Evolutionary conservation across 441 rosid genomes (phyloP).

Genomic region (Corymbia citriodora): DNA sequence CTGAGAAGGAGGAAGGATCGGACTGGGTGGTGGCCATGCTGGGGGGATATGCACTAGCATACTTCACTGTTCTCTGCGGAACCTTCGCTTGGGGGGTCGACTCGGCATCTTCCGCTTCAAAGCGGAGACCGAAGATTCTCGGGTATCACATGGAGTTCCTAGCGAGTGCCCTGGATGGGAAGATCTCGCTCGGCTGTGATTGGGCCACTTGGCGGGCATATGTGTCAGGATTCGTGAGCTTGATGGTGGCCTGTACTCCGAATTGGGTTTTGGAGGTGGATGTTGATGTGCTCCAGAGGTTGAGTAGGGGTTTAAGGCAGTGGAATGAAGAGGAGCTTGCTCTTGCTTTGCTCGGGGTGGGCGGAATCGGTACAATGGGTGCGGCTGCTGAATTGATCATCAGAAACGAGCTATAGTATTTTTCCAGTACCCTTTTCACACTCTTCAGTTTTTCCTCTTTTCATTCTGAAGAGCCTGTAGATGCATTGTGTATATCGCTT

Average conservation of each 20-base stretch:
- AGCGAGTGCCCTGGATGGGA: slow-evolving; percentile 59
- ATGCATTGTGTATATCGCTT: not conserved
- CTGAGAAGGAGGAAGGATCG: slow-evolving; percentile 39
- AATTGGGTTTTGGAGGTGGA: slow-evolving; percentile 61
- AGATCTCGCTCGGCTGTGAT: slow-evolving; percentile 62
- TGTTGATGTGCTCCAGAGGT: slow-evolving; percentile 49
- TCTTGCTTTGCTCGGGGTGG: slow-evolving; percentile 47
- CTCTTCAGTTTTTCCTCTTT: not conserved
- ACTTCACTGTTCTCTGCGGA: slow-evolving; percentile 55
- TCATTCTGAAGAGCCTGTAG: not conserved
- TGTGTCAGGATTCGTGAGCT: slow-evolving; percentile 50
- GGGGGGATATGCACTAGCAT: slow-evolving; percentile 64
- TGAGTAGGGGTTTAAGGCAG: slow-evolving; percentile 53
- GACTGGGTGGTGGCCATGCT: slow-evolving; percentile 56
- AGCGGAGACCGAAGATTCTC: slow-evolving; percentile 49
- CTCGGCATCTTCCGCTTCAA: slow-evolving; percentile 52
- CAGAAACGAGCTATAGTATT: slow-evolving; percentile 18
- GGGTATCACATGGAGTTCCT: slow-evolving; percentile 61
- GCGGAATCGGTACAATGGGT: slow-evolving; percentile 52
- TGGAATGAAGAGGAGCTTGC: slow-evolving; percentile 74
- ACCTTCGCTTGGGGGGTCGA: slow-evolving; percentile 73
- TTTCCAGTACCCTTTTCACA: not conserved
- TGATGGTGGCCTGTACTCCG: slow-evolving; percentile 62
- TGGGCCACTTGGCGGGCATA: slow-evolving; percentile 58
- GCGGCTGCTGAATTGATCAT: slow-evolving; percentile 50